Evolutionary conservation across 2,329 filamentous ascomycete species (phyloP), one percentile per base, ranked within the genome.

Genomic region (Alternaria sp.): DNA sequence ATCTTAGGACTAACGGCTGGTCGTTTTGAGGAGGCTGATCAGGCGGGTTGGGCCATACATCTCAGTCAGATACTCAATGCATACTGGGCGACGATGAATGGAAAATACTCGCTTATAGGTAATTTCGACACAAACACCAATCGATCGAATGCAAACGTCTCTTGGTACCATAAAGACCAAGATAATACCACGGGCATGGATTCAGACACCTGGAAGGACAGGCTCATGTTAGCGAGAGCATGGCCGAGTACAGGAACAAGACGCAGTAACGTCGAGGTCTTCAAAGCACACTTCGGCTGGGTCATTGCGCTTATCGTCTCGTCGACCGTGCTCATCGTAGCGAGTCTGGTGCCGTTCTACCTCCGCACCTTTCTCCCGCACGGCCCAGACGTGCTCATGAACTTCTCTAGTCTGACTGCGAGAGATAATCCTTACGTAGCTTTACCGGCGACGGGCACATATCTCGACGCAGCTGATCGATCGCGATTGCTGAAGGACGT

Each of bases 291-390:
- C 7, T 15, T 2, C 4, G 11, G 7, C 7, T 32, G 47, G 47
- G 47, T 32, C 2, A 4, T 50, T 1, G n/a, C 47, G 1, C 26
- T 32, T 4, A 32, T 50, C 0, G 3, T 51, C 7, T 51, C 26
- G 0, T 51, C 26, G 1, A 6, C 11, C 0, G 7, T 51, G 0
- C 12, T 51, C 3, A 32, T 32, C 25, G 5, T 7, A 2, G 47
- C 26, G 26, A 51, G 47, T 4, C 9, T 51, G 47, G 12, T 51
- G 0, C 47, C 47, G 0, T 21, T 51, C 6, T 32, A 21, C 15
- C 1, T 50, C 6, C 26, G 47, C 3, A 50, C 17, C 1, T 30
- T 19, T 3, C 5, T 30, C 3, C 19, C 5, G 6, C 6, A 7
- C 7, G 47, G 47, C 26, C 47, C 26, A 4, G 47, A 32, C 10